Percentiles rank a stretch among this genome's conserved stretches.
Evolutionary conservation across 345 rosid species (phyloP).

Genomic region (Lepidium aucheri): DNA sequence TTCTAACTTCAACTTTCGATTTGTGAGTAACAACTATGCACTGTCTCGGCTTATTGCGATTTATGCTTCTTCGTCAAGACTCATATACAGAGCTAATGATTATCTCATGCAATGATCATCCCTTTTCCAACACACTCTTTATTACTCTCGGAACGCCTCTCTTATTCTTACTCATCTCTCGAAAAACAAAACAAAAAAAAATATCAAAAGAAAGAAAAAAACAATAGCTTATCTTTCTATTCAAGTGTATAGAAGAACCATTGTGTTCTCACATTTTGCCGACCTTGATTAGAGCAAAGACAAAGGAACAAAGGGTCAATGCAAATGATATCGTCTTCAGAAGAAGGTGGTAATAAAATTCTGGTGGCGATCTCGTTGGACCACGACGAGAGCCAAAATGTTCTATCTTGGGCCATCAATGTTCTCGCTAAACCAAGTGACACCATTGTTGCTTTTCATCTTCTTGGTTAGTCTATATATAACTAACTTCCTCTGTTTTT

Average conservation of each 20-base stretch:
- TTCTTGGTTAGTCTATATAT: constrained; percentile 44
- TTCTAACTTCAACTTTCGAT: not conserved
- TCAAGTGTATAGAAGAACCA: constrained; percentile 19
- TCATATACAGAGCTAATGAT: constrained; percentile 41
- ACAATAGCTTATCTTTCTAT: constrained; percentile 9
- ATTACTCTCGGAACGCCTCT: constrained; percentile 19
- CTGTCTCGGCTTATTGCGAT: constrained; percentile 7
- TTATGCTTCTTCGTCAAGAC: constrained; percentile 61
- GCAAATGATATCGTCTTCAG: constrained; percentile 41
- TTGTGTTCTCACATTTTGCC: not conserved
- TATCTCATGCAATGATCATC: constrained; percentile 27
- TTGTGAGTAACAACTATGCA: not conserved
- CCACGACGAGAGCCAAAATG: constrained; percentile 45
- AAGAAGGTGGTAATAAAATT: constrained; percentile 40
- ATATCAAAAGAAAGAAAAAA: not conserved
- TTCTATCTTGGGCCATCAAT: constrained; percentile 78
- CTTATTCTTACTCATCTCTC: constrained; percentile 11
- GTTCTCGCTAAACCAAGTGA: constrained; percentile 68
- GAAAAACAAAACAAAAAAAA: not conserved
- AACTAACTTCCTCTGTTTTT: not conserved
- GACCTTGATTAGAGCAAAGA: not conserved
- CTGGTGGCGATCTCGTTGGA: constrained; percentile 68
- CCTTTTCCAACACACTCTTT: constrained; percentile 20
- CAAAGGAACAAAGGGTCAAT: not conserved
- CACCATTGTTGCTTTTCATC: constrained; percentile 62